Evolutionary conservation across 1,139 yeast genomes (phyloP), one percentile per base, ranked within the genome.

Genomic region (Blastobotrys buckinghamii): DNA sequence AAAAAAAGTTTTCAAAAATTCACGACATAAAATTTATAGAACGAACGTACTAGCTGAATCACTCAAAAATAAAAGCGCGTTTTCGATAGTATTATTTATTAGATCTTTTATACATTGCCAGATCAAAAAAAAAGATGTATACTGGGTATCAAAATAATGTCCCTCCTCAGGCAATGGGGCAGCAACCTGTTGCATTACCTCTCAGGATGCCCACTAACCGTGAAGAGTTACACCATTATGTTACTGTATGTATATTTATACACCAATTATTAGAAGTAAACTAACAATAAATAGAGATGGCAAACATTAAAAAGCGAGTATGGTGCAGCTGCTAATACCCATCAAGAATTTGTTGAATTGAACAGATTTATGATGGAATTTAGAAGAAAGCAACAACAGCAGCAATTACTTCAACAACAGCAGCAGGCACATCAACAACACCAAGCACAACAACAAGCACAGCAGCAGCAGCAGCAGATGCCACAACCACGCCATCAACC

Each of bases 361-460:
- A 55, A 66, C 34, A 56, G 56, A 32, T 50, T 62, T 9, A 55
- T 67, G 37, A 58, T 60, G 36, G 57, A 59, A 42, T 55, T 65
- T 45, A 57, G 66, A 7, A 68, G 65, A 48, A 68, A 63, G 48
- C 71, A 70, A 41, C 54, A 58, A n/a, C 77, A 83, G 29, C 33
- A 26, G 34, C 19, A 44, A 13, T 26, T 2, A 12, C 16, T 15
- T n/a, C 29, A 20, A n/a, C 38, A 36, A 20, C 40, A 41, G 24
- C 39, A 42, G 26, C 34, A 36, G 5, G 40, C 34, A 36, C 59
- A 59, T 30, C 69, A 66, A 49, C 67, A 62, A 47, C 71, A 69
- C 37, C 55, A 57, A 50, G 53, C 53, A 48, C 64, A 53, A 41
- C 61, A 49, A 50, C 55, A 51, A 38, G 59, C 49, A 13, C 24